Conservation (phyloP, 257 asterid genomes). For the Cruciata laevipes region DNA sequence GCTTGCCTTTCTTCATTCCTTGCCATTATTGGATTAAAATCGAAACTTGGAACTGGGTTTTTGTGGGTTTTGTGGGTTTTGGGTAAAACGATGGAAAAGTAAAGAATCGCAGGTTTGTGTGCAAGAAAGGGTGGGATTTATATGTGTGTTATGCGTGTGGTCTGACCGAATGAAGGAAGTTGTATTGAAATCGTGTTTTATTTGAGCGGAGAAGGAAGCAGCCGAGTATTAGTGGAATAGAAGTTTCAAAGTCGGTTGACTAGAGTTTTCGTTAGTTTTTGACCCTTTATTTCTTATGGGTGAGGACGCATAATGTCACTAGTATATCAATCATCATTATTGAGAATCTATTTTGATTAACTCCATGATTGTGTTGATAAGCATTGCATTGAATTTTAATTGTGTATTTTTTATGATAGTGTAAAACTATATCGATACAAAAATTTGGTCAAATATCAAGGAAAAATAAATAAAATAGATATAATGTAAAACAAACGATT, state of each 20-base stretch:
- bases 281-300: not conserved
- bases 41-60: not conserved
- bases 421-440: too few relatives aligned
- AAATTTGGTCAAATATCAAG: too few relatives aligned
- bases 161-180: not conserved
- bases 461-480: too few relatives aligned
- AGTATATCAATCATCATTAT: too few relatives aligned
- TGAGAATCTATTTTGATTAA: too few relatives aligned
- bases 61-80: not conserved
- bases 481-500: too few relatives aligned
- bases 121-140: not conserved
- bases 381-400: too few relatives aligned
- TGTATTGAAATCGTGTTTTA: not conserved
- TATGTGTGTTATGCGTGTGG: not conserved
- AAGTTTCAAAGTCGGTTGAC: not conserved
- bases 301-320: not conserved
- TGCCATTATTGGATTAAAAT: slow-evolving; percentile 1
- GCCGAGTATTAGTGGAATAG: not conserved
- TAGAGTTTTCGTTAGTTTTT: not conserved
- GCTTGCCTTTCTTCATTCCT: not conserved
- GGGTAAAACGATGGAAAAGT: not conserved
- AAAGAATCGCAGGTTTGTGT: not conserved
- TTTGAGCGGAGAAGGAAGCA: not conserved
- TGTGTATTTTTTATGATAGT: not conserved
- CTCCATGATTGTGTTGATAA: too few relatives aligned